These are phyloP conservation scores for Scenedesmus sp. DNA, from an alignment of 163 green algal species.

Conservation along the genomic window DNA sequence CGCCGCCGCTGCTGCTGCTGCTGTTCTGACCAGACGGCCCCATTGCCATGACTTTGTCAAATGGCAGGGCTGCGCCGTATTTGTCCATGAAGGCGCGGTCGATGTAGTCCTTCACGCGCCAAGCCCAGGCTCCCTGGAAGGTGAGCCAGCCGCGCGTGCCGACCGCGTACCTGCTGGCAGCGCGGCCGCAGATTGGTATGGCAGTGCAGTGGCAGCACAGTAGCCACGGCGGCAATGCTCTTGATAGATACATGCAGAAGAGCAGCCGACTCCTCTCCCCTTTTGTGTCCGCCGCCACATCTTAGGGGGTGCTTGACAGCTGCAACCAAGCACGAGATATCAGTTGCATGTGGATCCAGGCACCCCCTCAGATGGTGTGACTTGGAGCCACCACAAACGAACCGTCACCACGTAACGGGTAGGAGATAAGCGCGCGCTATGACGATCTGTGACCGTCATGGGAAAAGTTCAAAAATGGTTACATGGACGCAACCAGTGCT, in stretches of 20 bases:
- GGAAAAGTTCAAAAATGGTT: not conserved
- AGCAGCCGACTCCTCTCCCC: too few relatives aligned
- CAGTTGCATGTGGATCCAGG: too few relatives aligned
- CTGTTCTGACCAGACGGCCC: not conserved
- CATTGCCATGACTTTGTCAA: slow-evolving; percentile 37
- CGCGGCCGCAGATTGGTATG: not conserved
- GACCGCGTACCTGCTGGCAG: slow-evolving; percentile 54
- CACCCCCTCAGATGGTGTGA: too few relatives aligned
- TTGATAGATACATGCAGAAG: too few relatives aligned
- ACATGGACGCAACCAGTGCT: not conserved
- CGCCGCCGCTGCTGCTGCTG: slow-evolving; percentile 25
- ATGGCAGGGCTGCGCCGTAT: slow-evolving; percentile 73
- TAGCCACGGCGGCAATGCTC: too few relatives aligned
- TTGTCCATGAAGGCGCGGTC: slow-evolving; percentile 93
- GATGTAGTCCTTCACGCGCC: slow-evolving; percentile 94
- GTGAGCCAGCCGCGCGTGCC: slow-evolving; percentile 80
- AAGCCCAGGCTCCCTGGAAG: slow-evolving; percentile 84
- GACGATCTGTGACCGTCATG: too few relatives aligned
- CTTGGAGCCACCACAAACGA: too few relatives aligned
- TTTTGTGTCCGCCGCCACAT: too few relatives aligned
- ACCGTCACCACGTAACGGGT: too few relatives aligned
- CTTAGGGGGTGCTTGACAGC: too few relatives aligned
- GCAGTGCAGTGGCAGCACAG: not conserved
- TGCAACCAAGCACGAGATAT: too few relatives aligned
- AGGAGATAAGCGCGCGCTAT: too few relatives aligned